Conservation (phyloP, 768 basidiomycete genomes). For the Suillus hirtellus region DNA sequence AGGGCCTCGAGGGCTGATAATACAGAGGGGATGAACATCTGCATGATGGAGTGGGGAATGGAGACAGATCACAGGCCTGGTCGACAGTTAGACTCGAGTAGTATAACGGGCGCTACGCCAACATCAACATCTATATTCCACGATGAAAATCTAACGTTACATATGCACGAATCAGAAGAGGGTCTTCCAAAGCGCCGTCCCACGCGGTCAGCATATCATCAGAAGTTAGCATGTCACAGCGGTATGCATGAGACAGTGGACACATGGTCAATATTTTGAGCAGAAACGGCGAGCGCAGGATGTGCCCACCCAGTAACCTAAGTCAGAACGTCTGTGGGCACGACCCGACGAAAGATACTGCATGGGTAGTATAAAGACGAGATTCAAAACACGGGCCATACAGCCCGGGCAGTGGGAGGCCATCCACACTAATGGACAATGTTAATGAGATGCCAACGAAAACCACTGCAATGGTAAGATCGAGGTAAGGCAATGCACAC, state of each 20-base stretch:
- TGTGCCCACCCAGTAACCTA: too few relatives aligned
- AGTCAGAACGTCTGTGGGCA: too few relatives aligned
- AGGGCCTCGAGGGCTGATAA: not conserved
- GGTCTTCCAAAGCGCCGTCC: not conserved
- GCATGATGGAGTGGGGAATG: not conserved
- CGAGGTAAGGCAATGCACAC: too few relatives aligned
- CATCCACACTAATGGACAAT: too few relatives aligned
- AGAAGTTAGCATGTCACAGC: not conserved
- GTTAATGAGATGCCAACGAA: too few relatives aligned
- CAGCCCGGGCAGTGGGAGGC: too few relatives aligned
- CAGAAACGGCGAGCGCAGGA: too few relatives aligned
- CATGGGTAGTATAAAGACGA: too few relatives aligned
- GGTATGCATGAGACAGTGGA: not conserved
- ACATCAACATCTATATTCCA: not conserved
- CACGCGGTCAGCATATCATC: not conserved
- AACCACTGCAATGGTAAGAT: too few relatives aligned
- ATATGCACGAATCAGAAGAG: not conserved
- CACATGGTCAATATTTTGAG: too few relatives aligned
- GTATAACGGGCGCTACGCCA: not conserved
- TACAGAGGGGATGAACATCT: not conserved
- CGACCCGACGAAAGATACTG: too few relatives aligned
- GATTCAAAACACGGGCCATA: too few relatives aligned
- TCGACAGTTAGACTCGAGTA: not conserved
- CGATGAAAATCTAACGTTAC: not conserved
- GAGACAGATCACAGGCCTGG: not conserved